A percentile compares a stretch with the other conserved stretches of the same genome.
Conservation (phyloP, 2,329 filamentous ascomycete species). For the Hyphodiscus sp. region DNA sequence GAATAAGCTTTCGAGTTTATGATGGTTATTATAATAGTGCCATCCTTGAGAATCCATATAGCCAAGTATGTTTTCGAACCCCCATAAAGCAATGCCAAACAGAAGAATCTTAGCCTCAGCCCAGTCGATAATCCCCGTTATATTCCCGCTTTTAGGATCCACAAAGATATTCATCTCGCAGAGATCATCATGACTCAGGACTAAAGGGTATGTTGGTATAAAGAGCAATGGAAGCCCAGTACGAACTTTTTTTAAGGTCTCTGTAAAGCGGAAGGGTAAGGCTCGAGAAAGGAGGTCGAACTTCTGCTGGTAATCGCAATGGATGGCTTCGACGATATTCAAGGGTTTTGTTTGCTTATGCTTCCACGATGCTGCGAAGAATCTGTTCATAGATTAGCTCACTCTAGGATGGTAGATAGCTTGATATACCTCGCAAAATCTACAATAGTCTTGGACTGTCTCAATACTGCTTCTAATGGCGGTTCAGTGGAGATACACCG, state of each 20-base stretch:
- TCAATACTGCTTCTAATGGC: background rate
- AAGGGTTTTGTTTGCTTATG: background rate
- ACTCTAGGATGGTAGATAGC: background rate
- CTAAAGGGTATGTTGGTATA: conserved; percentile 1
- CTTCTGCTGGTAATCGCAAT: background rate
- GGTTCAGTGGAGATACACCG: background rate
- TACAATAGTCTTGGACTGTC: background rate
- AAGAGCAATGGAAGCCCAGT: background rate
- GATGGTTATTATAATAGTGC: conserved; percentile 1
- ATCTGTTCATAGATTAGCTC: background rate
- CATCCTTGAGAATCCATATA: conserved; percentile 1
- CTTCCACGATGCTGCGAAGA: background rate
- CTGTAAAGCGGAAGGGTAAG: background rate
- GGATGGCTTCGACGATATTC: background rate
- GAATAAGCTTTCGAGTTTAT: background rate
- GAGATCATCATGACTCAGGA: conserved; percentile 6
- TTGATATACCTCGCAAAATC: background rate
- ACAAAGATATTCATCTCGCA: conserved; percentile 7
- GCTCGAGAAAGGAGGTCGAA: conserved; percentile 1
- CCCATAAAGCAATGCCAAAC: conserved; percentile 8
- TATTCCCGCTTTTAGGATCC: conserved; percentile 5
- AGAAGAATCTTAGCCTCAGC: conserved; percentile 7
- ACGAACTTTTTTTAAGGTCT: background rate
- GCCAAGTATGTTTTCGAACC: conserved; percentile 5
- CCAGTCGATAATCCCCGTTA: conserved; percentile 8